Evolutionary conservation across 768 basidiomycete genomes (phyloP), one percentile per base, ranked within the genome.

Genomic region (Chlorophyllum brunneum): DNA sequence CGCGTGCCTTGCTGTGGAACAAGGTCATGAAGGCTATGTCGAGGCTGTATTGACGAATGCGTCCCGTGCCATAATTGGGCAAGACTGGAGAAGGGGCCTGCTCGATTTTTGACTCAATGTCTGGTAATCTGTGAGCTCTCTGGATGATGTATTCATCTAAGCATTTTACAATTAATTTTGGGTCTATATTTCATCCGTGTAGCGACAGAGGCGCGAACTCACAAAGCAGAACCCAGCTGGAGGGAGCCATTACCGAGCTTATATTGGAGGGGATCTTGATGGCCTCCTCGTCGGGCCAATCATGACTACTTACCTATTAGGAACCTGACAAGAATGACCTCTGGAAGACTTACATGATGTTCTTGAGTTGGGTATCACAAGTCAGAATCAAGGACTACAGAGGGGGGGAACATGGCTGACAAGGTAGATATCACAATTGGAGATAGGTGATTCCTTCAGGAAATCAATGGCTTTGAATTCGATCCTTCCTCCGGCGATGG

Each of bases 11-110:
- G 7, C 66, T 59, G 44, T 79, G 76, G n/a, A 71, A 59, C 13
- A 66, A 20, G 16, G 59, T 29, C 69, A 76, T 70, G 77, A 80
- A 76, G 44, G 65, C 69, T 31, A 78, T 34, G 51, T 80, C 79
- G 33, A 70, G 69, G 30, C 71, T 63, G 55, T 79, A 78, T 31
- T 63, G 63, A 4, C 70, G 61, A 26, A 71, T 59, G 33, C 63
- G 64, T 1, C 72, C 77, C 7, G 67, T 64, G 5, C 75, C 77
- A 44, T 71, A 78, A 61, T 78, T 78, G 3, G 77, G 69, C 1
- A 79, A 65, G 41, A 81, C 61, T 0, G 75, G 78, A 41, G 69
- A 67, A 0, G 76, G 75, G 1, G 74, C 76, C 54, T 63, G 55
- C 34, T 22, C 18, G 41, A 34, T 47, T 13, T 7, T 30, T 8